Base-by-base conservation (phyloP, 306 rosid species). In the Citrullus colocynthis region DNA sequence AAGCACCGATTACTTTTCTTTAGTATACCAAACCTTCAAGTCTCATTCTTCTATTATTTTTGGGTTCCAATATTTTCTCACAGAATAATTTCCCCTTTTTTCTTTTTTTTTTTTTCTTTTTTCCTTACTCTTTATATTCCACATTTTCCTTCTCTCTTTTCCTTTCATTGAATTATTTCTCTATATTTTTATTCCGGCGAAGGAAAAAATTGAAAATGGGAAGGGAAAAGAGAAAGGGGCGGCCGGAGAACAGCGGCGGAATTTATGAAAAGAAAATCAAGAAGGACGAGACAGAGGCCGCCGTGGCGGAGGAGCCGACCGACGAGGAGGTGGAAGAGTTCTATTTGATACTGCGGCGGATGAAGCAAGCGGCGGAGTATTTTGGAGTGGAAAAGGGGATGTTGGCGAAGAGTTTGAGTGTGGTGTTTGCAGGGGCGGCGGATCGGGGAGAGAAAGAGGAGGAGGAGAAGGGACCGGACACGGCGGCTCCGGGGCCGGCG, bases 241-340 rank as follows among this genome's bases (percentile, higher is more conserved):
- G 30, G 7, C 49, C 73, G 41, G 88, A 69, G 30, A 84, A 45
- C 21, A 13, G 45, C 7, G 76, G 14, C 6, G 64, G 7, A 49
- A 8, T 36, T 39, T 18, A 55, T 69, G 71, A 61, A 24, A 82
- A 80, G 65, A 81, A 60, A n/a, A 18, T 15, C 70, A 82, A 78
- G 44, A 10, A 7, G 39, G 12, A 66, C 28, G 52, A 34, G 5
- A 28, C 18, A 11, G 20, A 10, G 12, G 6, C 70, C 1, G 5
- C 44, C 9, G 30, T 14, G 15, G 51, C 7, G 24, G 75, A 10
- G 24, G 83, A 69, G 39, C 90, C 91, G 16, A 77, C 88, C 37
- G 93, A 91, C 77, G 95, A 88, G 62, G 97, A 92, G 80, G 93
- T 92, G 56, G 97, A 92, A 77, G 96, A 92, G 75, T 92, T 92